Evolutionary conservation across 2,329 filamentous ascomycete genomes (phyloP), one percentile per base, ranked within the genome.

Genomic region (Aureobasidium leucospermi): DNA sequence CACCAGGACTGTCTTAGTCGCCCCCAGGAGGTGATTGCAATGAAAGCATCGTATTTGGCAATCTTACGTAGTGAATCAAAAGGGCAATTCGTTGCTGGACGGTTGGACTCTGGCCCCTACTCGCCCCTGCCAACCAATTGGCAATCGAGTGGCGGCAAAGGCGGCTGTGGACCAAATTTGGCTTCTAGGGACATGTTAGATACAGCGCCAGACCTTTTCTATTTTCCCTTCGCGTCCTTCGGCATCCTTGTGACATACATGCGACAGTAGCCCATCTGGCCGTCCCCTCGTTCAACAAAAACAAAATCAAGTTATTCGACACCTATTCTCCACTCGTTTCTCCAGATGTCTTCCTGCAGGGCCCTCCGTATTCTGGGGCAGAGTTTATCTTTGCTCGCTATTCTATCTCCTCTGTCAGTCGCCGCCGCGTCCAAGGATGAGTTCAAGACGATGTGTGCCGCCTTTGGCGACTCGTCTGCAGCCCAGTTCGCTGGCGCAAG

Each of bases 311-410:
- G 28, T 29, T 23, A 59, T 23, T 39, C 19, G 28, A 34, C 15
- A 23, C 15, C 48, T n/a, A 31, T 52, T 46, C 58, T 59, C 58
- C 58, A 53, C 58, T 59, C 58, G 48, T 59, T 59, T 49, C 58
- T 59, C 58, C 58, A 59, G 46, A 59, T 59, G 58, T 59, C 47
- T 59, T 52, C 58, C 58, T 59, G 58, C 58, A 59, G 46, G 58
- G 47, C 46, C 39, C 23, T 52, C 47, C 58, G 47, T 42, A 43
- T 31, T 38, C 47, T 53, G 39, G 58, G 55, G 47, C 39, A 59
- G 53, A 48, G 39, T 58, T 58, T 48, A 38, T 58, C 55, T 36
- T 41, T 58, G 32, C 43, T 58, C 41, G 58, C 47, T 32, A 7
- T 53, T 9, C 31, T 59, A 13, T 53, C 31, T 31, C 58, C 58